Evolutionary conservation across 1,284 basidiomycete species (phyloP).

Genomic region (Microstroma glucosiphilum): DNA sequence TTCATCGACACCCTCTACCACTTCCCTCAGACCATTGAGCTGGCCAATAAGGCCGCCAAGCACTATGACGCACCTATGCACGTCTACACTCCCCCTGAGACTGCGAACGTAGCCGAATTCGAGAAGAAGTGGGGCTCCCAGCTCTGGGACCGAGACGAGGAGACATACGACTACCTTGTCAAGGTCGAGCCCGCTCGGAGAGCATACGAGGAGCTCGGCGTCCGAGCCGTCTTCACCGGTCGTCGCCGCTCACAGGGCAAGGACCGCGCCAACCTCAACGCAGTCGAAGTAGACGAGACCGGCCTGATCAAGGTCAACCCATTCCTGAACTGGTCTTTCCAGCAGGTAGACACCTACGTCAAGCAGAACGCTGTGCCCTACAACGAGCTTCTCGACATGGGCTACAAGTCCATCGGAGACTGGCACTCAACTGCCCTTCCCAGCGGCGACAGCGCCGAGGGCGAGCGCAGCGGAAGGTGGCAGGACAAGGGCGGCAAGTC

Average conservation of each 20-base stretch:
- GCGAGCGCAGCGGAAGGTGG: slow-evolving; percentile 87
- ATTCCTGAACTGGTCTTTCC: slow-evolving; percentile 81
- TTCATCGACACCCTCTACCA: slow-evolving; percentile 83
- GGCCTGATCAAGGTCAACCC: slow-evolving; percentile 94
- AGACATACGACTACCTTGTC: slow-evolving; percentile 82
- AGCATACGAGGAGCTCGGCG: slow-evolving; percentile 74
- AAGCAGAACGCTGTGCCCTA: slow-evolving; percentile 76
- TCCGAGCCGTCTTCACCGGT: slow-evolving; percentile 87
- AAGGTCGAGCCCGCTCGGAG: slow-evolving; percentile 92
- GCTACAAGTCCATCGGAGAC: slow-evolving; percentile 91
- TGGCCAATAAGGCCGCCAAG: slow-evolving; percentile 71
- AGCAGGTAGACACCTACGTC: slow-evolving; percentile 78
- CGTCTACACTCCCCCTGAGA: slow-evolving; percentile 73
- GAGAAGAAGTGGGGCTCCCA: slow-evolving; percentile 72
- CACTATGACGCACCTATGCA: slow-evolving; percentile 70
- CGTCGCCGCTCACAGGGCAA: slow-evolving; percentile 85
- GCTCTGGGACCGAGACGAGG: slow-evolving; percentile 84
- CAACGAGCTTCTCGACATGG: slow-evolving; percentile 80
- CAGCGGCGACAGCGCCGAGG: slow-evolving; percentile 57
- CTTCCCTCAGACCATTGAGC: slow-evolving; percentile 82
- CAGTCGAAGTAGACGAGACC: slow-evolving; percentile 83
- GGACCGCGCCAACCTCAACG: slow-evolving; percentile 72
- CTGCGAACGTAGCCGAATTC: slow-evolving; percentile 67
- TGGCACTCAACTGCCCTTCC: slow-evolving; percentile 80
- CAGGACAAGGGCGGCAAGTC: slow-evolving; percentile 77